Conservation (phyloP, 176 grass and related monocot genomes). For the Alloteropsis semialata region DNA sequence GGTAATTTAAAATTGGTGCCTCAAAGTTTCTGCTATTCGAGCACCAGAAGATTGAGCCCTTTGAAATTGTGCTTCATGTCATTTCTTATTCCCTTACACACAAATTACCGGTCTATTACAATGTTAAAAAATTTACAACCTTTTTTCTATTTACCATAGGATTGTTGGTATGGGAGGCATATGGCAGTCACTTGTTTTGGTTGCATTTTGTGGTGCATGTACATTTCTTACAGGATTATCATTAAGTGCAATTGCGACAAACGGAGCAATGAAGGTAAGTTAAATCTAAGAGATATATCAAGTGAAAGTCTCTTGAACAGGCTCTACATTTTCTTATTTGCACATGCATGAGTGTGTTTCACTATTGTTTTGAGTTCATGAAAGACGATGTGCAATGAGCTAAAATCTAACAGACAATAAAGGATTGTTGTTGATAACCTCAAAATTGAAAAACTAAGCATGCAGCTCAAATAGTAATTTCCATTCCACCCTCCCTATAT, state of each 20-base stretch:
- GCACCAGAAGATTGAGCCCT: background rate
- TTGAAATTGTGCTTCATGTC: background rate
- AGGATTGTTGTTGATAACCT: background rate
- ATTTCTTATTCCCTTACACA: background rate
- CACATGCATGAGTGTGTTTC: background rate
- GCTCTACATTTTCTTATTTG: background rate
- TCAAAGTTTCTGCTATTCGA: background rate
- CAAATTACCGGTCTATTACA: background rate
- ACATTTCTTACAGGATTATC: conserved; percentile 92
- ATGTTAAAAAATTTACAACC: background rate
- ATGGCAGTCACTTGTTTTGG: conserved; percentile 73
- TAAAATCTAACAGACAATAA: conserved; percentile 5
- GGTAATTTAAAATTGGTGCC: background rate
- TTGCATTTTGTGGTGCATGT: conserved; percentile 69
- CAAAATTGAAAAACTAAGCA: background rate
- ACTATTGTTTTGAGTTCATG: background rate
- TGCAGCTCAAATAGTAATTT: background rate
- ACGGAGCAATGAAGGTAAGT: conserved; percentile 97
- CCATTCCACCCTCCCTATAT: background rate
- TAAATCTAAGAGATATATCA: background rate
- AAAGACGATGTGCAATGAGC: background rate
- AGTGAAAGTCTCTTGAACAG: background rate
- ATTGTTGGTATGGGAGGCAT: conserved; percentile 94
- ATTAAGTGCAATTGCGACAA: conserved; percentile 94
- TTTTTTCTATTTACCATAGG: conserved; percentile 47